phyloP scores from a whole-genome alignment of 495 filamentous ascomycete species.

The Schizothecium vesticola region DNA sequence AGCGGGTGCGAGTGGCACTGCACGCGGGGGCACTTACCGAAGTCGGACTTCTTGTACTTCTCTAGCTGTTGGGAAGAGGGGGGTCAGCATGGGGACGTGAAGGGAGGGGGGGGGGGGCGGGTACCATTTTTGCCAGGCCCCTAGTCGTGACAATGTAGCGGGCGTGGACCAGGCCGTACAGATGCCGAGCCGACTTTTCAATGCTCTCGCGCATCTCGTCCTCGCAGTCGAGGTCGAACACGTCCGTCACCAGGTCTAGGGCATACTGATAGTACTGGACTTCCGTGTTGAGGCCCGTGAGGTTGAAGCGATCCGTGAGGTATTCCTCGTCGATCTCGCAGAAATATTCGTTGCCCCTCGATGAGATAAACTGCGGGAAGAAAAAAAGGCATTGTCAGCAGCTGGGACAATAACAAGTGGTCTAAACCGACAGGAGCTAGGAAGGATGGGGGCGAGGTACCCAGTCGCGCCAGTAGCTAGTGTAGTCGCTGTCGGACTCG shows the following conservation, averaged over 20 bases:
- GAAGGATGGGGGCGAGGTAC: conserved; percentile 51
- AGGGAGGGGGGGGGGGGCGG: background rate
- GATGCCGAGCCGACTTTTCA: conserved; percentile 91
- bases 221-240: conserved; percentile 98
- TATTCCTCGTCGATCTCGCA: conserved; percentile 99
- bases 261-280: conserved; percentile 99
- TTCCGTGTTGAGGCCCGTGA: conserved; percentile 94
- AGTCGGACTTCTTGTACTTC: conserved; percentile 97
- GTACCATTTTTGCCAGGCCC: conserved; percentile 93
- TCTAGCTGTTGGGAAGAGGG: conserved; percentile 60
- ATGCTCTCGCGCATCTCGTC: conserved; percentile 97
- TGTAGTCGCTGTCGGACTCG: conserved; percentile 98
- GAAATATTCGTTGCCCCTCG: conserved; percentile 97
- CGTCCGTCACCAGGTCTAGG: conserved; percentile 97
- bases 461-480: conserved; percentile 99
- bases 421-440: conserved; percentile 3
- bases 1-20: conserved; percentile 87
- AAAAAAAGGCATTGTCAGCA: conserved; percentile 14
- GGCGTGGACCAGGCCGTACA: conserved; percentile 95
- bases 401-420: conserved; percentile 1
- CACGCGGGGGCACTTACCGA: conserved; percentile 96
- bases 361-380: conserved; percentile 81
- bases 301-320: conserved; percentile 95
- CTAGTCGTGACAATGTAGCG: conserved; percentile 96
- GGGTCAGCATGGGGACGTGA: conserved; percentile 3